Conservation (phyloP, 805 yeast species). For the Starmerella stigmatis region DNA sequence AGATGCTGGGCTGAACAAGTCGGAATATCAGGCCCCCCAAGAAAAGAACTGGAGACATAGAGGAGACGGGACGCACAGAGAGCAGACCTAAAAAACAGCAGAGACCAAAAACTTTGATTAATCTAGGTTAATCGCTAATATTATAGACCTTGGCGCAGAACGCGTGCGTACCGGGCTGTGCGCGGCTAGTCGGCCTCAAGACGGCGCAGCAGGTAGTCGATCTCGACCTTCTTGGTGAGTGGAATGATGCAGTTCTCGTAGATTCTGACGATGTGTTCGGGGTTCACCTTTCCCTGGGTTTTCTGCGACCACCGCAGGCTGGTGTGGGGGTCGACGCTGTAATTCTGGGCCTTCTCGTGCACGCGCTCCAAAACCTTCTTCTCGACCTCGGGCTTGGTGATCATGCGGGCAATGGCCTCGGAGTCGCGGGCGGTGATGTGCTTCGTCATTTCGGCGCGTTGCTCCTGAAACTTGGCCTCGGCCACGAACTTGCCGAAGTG, state of each 20-base stretch:
- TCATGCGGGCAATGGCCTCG: conserved; percentile 63
- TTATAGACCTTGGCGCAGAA: no score
- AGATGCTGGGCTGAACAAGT: conserved; percentile 24
- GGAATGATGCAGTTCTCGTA: conserved; percentile 88
- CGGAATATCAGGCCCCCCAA: not conserved
- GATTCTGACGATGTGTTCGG: conserved; percentile 69
- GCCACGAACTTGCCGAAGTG: conserved; percentile 98
- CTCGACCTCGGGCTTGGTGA: conserved; percentile 83
- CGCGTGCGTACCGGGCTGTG: no score
- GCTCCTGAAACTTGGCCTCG: conserved; percentile 75
- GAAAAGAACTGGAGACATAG: no score
- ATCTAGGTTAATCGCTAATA: not conserved
- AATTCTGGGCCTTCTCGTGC: conserved; percentile 67
- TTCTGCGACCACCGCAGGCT: conserved; percentile 49
- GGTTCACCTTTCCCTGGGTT: conserved; percentile 63
- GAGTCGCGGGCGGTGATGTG: conserved; percentile 58
- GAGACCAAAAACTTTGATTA: not conserved
- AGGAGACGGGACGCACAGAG: no score
- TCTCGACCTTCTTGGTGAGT: conserved; percentile 87
- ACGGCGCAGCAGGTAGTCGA: conserved; percentile 78
- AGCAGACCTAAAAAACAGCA: no score
- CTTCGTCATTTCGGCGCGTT: conserved; percentile 50
- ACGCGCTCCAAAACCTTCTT: conserved; percentile 69
- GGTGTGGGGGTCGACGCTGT: conserved; percentile 74
- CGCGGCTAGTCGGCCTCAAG: conserved; percentile 37